phyloP scores from a whole-genome alignment of 163 green algal genomes.

The Scenedesmus sp. region DNA sequence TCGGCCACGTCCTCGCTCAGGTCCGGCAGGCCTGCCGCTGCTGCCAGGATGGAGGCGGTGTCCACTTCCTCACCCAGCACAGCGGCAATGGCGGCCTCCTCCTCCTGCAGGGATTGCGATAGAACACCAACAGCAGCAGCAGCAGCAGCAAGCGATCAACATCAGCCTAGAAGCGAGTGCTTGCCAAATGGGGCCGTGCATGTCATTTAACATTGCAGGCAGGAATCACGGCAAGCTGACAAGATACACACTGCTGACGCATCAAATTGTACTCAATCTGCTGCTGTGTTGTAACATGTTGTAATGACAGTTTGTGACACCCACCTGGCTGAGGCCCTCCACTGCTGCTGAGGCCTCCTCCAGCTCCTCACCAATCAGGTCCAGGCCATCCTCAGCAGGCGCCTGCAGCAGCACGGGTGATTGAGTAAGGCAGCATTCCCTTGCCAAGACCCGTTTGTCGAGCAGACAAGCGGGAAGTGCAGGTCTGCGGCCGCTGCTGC shows the following conservation, averaged over 20 bases:
- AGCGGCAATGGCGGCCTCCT: slow-evolving; percentile 41
- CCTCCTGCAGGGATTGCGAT: not conserved
- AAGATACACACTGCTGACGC: not conserved
- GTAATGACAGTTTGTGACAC: not conserved
- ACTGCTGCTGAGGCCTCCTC: slow-evolving; percentile 12
- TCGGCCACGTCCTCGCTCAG: slow-evolving; percentile 21
- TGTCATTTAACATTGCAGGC: too few relatives aligned
- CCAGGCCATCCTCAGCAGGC: slow-evolving; percentile 24
- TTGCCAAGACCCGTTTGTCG: too few relatives aligned
- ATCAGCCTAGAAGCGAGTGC: too few relatives aligned
- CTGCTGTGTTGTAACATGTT: not conserved
- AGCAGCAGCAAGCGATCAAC: too few relatives aligned
- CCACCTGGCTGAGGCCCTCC: slow-evolving; percentile 14
- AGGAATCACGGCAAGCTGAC: too few relatives aligned
- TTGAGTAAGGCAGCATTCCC: not conserved
- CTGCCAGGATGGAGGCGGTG: not conserved
- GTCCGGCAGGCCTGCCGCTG: not conserved
- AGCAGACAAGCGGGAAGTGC: too few relatives aligned
- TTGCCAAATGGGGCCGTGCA: too few relatives aligned
- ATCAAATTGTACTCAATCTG: not conserved
- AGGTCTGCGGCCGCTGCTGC: too few relatives aligned
- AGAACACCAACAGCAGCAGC: not conserved
- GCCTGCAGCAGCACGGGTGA: not conserved
- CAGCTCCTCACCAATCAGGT: slow-evolving; percentile 46
- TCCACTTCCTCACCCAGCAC: slow-evolving; percentile 33